Conservation (phyloP, 441 rosid genomes). For the Erodium chrysanthum region DNA sequence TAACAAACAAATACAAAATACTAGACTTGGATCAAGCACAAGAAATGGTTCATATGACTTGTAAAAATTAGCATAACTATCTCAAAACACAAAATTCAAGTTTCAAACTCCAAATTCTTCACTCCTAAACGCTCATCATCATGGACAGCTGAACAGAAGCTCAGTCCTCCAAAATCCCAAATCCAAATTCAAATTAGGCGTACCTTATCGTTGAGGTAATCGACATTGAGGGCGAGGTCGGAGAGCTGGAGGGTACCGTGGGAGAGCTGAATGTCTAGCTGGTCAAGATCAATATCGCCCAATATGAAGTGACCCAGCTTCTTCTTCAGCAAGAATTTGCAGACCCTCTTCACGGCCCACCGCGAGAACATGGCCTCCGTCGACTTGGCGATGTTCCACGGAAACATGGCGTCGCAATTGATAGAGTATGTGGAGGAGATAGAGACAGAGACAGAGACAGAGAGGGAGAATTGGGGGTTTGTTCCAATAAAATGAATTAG, state of each 20-base stretch:
- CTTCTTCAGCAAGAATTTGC: constrained; percentile 83
- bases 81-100: neutral
- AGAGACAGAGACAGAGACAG: neutral
- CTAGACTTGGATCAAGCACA: constrained; percentile 5
- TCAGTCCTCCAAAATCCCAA: neutral
- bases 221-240: constrained; percentile 88
- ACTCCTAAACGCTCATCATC: neutral
- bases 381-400: constrained; percentile 77
- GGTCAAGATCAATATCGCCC: constrained; percentile 88
- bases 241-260: constrained; percentile 68
- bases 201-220: constrained; percentile 73
- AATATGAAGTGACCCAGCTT: constrained; percentile 70
- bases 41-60: neutral
- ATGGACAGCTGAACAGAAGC: constrained; percentile 37
- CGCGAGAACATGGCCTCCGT: constrained; percentile 69
- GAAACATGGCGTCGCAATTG: constrained; percentile 33
- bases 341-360: constrained; percentile 87
- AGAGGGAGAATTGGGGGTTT: neutral
- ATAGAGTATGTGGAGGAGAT: neutral
- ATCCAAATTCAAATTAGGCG: neutral
- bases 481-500: constrained; percentile 10
- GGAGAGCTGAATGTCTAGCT: constrained; percentile 85
- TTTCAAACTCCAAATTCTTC: neutral
- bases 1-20: neutral
- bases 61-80: neutral